Base-by-base conservation (phyloP, 1,139 yeast species). In the Wickerhamomyces sp. region DNA sequence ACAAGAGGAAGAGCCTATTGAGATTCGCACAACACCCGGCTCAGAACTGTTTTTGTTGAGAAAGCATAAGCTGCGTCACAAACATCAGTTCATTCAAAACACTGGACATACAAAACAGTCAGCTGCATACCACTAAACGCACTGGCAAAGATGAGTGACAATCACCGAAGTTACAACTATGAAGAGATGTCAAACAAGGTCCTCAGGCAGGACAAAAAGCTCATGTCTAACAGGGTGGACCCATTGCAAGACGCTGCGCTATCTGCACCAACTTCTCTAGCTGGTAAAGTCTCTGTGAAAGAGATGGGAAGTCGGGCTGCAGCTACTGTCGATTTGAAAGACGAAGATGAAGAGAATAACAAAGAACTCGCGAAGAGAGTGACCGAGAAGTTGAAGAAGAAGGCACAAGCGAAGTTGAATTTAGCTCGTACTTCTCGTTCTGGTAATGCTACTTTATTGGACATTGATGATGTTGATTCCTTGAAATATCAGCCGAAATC, bases 171-270 rank as follows among this genome's bases (percentile, higher is more conserved):
- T 30, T 72, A 71, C 50, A 64, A 71, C 37, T 74, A 76, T 48
- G 80, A 75, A 51, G 83, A 72, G 52, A 80, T 84, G 87, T 74
- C 94, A 37, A 84, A 80, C 52, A 79, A 80, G 62, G 89, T 84
- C 46, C 67, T 80, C 23, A 68, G 72, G 42, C 71, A 74, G 44
- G 86, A 78, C 47, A 66, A 72, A 40, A 57, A 78, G 35, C 59
- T 70, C 32, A 49, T 75, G 27, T 51, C 54, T 9, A 62, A 59
- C 26, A 54, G 64, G 14, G 56, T 65, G 5, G 62, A 64, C 25
- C 58, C 61, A 1, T 28, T 45, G 8, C 64, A 61, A 33, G 76
- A 73, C 38, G 75, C 72, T 10, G 69, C 66, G 9, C 55, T 66
- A 31, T 76, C 81, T 13, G 75, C 70, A 31, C 95, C 95, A 1